A percentile compares a stretch with the other conserved stretches of the same genome.
These are phyloP conservation scores for Sodiomyces alkalinus DNA, from an alignment of 2,329 filamentous ascomycete species.

Conservation along the genomic window DNA sequence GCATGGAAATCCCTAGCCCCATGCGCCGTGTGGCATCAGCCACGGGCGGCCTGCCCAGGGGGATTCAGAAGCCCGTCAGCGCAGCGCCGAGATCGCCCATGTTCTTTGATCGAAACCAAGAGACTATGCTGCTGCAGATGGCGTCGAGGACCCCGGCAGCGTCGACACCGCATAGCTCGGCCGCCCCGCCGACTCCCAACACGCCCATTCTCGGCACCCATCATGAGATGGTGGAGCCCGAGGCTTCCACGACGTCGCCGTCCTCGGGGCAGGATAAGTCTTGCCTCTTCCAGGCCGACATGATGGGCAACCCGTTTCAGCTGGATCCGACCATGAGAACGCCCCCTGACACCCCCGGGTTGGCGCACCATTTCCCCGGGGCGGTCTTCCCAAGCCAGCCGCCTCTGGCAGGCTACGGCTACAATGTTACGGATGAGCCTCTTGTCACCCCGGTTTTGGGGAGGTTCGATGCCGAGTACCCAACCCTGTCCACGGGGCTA, in stretches of 20 bases:
- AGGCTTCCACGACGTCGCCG: constrained; percentile 18
- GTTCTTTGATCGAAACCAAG: constrained; percentile 27
- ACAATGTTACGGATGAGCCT: constrained; percentile 28
- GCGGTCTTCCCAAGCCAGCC: constrained; percentile 20
- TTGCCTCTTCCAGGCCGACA: constrained; percentile 7
- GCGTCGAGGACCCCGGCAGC: constrained; percentile 24
- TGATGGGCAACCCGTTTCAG: constrained; percentile 12
- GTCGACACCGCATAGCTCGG: constrained; percentile 19
- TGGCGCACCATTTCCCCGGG: constrained; percentile 24
- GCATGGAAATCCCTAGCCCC: constrained; percentile 27
- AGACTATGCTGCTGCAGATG: constrained; percentile 25
- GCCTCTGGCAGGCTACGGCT: constrained; percentile 16
- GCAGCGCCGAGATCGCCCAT: constrained; percentile 26
- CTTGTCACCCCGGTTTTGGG: constrained; percentile 31
- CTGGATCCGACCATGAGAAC: constrained; percentile 32
- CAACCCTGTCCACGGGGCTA: constrained; percentile 18
- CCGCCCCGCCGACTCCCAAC: constrained; percentile 34
- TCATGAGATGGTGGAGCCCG: constrained; percentile 8
- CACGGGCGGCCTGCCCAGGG: constrained; percentile 23
- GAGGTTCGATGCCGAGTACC: constrained; percentile 29
- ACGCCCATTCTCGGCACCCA: constrained; percentile 26
- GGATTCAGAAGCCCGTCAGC: constrained; percentile 23
- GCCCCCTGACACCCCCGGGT: constrained; percentile 36
- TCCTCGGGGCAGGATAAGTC: constrained; percentile 22
- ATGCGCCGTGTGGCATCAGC: constrained; percentile 40